A percentile compares a stretch with the other conserved stretches of the same genome.
These are phyloP conservation scores for Diaporthe ilicicola DNA, from an alignment of 2,329 filamentous ascomycete genomes.

Conservation along the genomic window DNA sequence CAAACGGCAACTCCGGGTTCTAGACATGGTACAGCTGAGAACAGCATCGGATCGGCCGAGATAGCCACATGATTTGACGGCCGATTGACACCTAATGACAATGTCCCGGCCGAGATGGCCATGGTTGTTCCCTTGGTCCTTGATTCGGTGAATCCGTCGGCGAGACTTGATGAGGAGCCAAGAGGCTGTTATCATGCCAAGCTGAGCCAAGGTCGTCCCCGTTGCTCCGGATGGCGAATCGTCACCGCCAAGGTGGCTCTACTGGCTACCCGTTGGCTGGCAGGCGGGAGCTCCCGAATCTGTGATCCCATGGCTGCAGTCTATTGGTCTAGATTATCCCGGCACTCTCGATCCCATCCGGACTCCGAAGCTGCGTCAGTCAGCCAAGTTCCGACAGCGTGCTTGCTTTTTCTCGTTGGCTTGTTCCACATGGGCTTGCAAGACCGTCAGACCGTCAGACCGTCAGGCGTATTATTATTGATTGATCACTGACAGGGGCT, in stretches of 20 bases:
- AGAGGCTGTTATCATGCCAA: constrained; percentile 24
- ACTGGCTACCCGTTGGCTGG: background rate
- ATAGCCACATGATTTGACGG: background rate
- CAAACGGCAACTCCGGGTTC: no score
- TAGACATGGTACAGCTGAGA: background rate
- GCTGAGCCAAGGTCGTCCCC: constrained; percentile 16
- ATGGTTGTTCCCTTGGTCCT: background rate
- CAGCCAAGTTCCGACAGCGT: background rate
- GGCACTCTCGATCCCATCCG: background rate
- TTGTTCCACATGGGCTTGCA: no score
- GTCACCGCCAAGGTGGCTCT: constrained; percentile 7
- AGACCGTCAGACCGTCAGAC: no score
- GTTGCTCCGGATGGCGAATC: constrained; percentile 1
- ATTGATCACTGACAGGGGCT: no score
- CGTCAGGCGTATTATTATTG: no score
- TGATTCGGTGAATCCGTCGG: constrained; percentile 6
- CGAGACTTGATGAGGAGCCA: constrained; percentile 5
- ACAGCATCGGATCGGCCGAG: background rate
- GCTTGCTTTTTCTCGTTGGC: background rate
- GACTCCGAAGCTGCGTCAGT: constrained; percentile 11
- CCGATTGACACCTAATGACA: background rate
- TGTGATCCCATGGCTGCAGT: background rate
- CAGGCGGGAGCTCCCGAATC: constrained; percentile 11
- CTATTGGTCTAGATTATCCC: background rate
- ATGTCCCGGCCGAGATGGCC: no score